Evolutionary conservation across 768 basidiomycete species (phyloP).

Genomic region (Suillus brevipes): DNA sequence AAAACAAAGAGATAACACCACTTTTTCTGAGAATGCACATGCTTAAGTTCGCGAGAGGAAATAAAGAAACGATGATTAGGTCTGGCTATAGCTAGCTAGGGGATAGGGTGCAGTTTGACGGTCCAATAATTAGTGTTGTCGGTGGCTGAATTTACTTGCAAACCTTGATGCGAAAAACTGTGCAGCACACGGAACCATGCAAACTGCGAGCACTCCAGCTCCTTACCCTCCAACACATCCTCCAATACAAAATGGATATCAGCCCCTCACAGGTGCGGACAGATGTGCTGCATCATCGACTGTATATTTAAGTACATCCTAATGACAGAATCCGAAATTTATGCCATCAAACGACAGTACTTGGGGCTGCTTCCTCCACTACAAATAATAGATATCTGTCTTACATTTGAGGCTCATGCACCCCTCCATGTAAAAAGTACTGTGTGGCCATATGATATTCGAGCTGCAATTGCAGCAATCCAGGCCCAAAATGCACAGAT

Average conservation of each 20-base stretch:
- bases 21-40: background rate
- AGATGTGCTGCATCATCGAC: constrained; percentile 24
- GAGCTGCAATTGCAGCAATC: constrained; percentile 59
- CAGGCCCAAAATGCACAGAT: constrained; percentile 30
- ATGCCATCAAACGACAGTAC: constrained; percentile 72
- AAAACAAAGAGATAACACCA: background rate
- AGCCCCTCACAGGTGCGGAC: constrained; percentile 37
- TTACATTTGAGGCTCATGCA: constrained; percentile 68
- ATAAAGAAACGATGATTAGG: background rate
- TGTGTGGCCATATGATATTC: constrained; percentile 75
- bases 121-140: background rate
- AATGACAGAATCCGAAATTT: constrained; percentile 41
- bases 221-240: constrained; percentile 37
- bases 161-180: constrained; percentile 74
- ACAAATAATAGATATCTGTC: constrained; percentile 79
- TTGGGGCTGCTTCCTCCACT: constrained; percentile 62
- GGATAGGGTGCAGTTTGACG: background rate
- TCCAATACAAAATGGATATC: constrained; percentile 37
- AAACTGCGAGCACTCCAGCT: constrained; percentile 43
- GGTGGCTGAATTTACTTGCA: constrained; percentile 21
- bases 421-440: constrained; percentile 61
- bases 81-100: background rate
- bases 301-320: constrained; percentile 25
- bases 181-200: constrained; percentile 70
- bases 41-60: background rate